phyloP scores from a whole-genome alignment of 345 rosid species.

The Eucalyptus grandis region DNA sequence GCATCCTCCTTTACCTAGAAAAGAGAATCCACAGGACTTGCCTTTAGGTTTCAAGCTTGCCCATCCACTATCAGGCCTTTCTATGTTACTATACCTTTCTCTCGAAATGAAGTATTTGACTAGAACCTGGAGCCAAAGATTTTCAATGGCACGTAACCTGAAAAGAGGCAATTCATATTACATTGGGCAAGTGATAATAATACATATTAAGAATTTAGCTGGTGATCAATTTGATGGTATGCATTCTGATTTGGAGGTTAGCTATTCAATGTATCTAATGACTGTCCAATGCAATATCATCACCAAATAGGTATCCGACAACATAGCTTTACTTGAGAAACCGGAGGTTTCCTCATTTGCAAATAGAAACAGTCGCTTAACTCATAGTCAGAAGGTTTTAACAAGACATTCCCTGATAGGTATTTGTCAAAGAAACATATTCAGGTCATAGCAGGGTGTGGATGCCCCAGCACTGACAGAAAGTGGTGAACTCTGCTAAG shows the following conservation, averaged over 20 bases:
- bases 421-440: slow-evolving; percentile 63
- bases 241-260: not conserved
- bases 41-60: not conserved
- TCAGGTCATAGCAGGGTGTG: slow-evolving; percentile 44
- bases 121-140: not conserved
- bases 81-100: not conserved
- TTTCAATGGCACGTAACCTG: not conserved
- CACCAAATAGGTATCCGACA: not conserved
- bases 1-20: not conserved
- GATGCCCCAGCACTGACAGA: slow-evolving; percentile 88
- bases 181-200: not conserved
- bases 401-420: slow-evolving; percentile 18
- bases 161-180: not conserved
- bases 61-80: not conserved
- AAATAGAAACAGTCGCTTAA: not conserved
- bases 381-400: not conserved
- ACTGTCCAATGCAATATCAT: not conserved
- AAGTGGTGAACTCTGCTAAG: slow-evolving; percentile 87
- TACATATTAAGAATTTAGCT: not conserved
- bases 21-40: not conserved
- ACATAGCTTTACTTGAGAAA: not conserved
- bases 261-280: not conserved
- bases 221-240: not conserved
- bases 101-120: not conserved
- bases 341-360: not conserved